Evolutionary conservation across 768 basidiomycete species (phyloP), one percentile per base, ranked within the genome.

Genomic region (Termitomyces eurrhizus): DNA sequence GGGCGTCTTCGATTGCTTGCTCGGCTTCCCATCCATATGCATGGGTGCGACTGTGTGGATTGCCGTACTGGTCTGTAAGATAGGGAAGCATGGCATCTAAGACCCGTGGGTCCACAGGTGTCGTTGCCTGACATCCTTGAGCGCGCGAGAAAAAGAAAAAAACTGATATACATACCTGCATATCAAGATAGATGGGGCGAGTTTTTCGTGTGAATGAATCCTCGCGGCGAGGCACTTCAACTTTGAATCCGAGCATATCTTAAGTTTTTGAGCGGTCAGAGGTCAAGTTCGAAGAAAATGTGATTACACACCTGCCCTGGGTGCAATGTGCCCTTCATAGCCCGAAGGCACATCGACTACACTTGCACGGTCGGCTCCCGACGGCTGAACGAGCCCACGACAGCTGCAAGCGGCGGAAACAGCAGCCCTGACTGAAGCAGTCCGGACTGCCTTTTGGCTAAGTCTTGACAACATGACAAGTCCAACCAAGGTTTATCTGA

Each of bases 11-110:
- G 7, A 97, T 92, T 0, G 90, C 97, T 68, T 88, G 82, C 69
- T 99, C 97, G 7, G 96, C 93, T 75, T 99, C 97, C 97, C 97
- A 99, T 4, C 97, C 97, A 73, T 98, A 99, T 0, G 97, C 94
- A 74, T 99, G 97, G 33, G 97, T 98, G 58, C 97, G 86, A 72
- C 93, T 95, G 72, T 98, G 97, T 9, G 97, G 96, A 74, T 98
- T 99, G 4, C 97, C 97, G 69, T 90, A 98, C 72, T 93, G 93
- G 72, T 98, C 93, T 5, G 95, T 96, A 65, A 95, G 76, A 74
- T 85, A 98, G 0, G 97, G 97, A 29, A 99, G 79, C 96, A 98
- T 99, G 18, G 90, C 88, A 74, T 98, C 97, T 59, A 98, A 80
- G 5, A 98, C 97, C 60, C 97, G 86, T 33, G 97, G 97, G 72